phyloP scores from a whole-genome alignment of 345 rosid genomes.

The Hypericum perforatum region DNA sequence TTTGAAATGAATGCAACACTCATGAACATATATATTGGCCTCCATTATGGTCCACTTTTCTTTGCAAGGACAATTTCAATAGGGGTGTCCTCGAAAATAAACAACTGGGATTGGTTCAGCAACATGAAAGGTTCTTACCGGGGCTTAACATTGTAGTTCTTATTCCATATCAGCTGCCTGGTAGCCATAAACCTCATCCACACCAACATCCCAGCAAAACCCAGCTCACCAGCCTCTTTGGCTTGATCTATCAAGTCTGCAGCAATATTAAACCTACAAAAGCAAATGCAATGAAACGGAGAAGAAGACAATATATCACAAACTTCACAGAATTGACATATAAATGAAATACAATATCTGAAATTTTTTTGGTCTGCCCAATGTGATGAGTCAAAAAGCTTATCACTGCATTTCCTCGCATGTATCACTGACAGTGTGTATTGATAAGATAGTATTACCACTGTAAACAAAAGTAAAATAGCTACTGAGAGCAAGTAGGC shows the following conservation, averaged over 20 bases:
- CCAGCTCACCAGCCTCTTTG: constrained; percentile 62
- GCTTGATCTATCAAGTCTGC: constrained; percentile 80
- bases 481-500: too few relatives aligned
- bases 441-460: too few relatives aligned
- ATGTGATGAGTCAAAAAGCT: too few relatives aligned
- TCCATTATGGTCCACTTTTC: too few relatives aligned
- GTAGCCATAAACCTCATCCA: constrained; percentile 99
- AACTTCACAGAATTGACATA: too few relatives aligned
- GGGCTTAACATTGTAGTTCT: constrained; percentile 97
- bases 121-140: constrained; percentile 38
- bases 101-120: constrained; percentile 4
- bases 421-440: too few relatives aligned
- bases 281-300: constrained; percentile 1
- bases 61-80: not conserved
- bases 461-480: too few relatives aligned
- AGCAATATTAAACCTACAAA: constrained; percentile 80
- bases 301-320: too few relatives aligned
- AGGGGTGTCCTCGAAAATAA: not conserved
- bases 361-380: too few relatives aligned
- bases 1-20: not conserved
- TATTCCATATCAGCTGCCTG: constrained; percentile 98
- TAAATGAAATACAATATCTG: too few relatives aligned
- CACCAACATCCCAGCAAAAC: constrained; percentile 82
- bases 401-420: too few relatives aligned
- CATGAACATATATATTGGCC: not conserved